These are phyloP conservation scores for Asterella californica DNA, from an alignment of 225 moss, liverwort and hornwort genomes.

Conservation along the genomic window DNA sequence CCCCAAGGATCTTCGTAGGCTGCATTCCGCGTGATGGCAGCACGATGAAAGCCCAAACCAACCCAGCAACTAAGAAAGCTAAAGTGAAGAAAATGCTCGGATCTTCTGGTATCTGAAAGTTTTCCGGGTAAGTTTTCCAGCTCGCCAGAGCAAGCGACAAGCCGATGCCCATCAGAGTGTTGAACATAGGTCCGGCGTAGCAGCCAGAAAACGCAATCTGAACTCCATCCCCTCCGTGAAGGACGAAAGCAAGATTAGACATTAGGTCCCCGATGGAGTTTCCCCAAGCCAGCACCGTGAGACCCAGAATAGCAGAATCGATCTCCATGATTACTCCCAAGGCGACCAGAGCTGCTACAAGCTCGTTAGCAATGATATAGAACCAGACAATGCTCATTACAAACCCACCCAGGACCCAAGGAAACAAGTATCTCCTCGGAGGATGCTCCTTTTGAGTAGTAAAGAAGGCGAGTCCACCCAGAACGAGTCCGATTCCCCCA, in stretches of 20 bases:
- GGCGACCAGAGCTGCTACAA: slow-evolving; percentile 88
- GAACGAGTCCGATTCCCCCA: slow-evolving; percentile 45
- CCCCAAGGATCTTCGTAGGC: slow-evolving; percentile 67
- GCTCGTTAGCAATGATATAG: slow-evolving; percentile 92
- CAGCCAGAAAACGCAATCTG: slow-evolving; percentile 95
- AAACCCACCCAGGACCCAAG: slow-evolving; percentile 88
- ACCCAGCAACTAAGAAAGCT: slow-evolving; percentile 63
- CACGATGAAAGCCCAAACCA: slow-evolving; percentile 67
- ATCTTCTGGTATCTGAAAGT: slow-evolving; percentile 72
- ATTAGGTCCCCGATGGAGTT: slow-evolving; percentile 96
- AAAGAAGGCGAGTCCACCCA: slow-evolving; percentile 52
- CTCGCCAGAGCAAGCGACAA: slow-evolving; percentile 69
- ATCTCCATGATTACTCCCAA: slow-evolving; percentile 81
- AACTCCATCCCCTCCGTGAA: slow-evolving; percentile 63
- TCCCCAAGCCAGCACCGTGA: slow-evolving; percentile 98
- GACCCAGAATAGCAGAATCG: slow-evolving; percentile 80
- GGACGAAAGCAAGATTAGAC: slow-evolving; percentile 80
- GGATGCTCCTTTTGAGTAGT: slow-evolving; percentile 66
- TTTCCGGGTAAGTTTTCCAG: slow-evolving; percentile 74
- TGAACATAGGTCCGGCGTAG: slow-evolving; percentile 98
- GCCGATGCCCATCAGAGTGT: slow-evolving; percentile 83
- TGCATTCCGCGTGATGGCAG: slow-evolving; percentile 65
- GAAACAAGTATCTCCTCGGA: slow-evolving; percentile 74
- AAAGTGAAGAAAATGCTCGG: slow-evolving; percentile 74
- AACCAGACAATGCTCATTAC: slow-evolving; percentile 98